Base-by-base conservation (phyloP, 1,139 yeast genomes). In the Sugiyamaella castrensis region DNA sequence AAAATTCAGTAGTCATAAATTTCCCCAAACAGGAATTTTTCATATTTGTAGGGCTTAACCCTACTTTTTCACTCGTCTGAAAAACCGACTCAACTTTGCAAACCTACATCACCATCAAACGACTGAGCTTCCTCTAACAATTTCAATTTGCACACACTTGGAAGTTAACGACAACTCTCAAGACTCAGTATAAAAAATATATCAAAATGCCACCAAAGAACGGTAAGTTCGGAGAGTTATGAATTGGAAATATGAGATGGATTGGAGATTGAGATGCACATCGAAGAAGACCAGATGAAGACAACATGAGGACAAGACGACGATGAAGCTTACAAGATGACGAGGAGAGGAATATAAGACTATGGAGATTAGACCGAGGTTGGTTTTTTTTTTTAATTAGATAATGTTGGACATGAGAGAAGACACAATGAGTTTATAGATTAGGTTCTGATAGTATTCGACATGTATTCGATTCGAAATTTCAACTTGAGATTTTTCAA, bases 141-240 rank as follows among this genome's bases (percentile, higher is more conserved):
- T 19, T 19, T 19, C 24, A 19, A 19, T 19, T 19, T 19, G 24
- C 24, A 19, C 24, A 31, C 12, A 31, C 15, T 13, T 31, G 34
- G 12, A 4, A 31, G 13, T 31, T 31, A n/a, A 4, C 45, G 45
- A 11, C 27, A 41, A 33, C 15, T 11, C 19, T 15, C 11, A 30
- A 26, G n/a, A 42, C 42, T n/a, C n/a, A 19, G 24, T 19, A 19
- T 5, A 19, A 19, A 19, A 46, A 15, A 47, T 27, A 37, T n/a
- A 43, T 15, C 40, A 53, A 37, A 47, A 52, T 51, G 56, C 48
- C 55, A 37, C 55, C 56, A 38, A 52, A 53, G 56, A 53, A 44
- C 53, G 56, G 56, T 51, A 53, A 50, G 53, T 48, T 19, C 4
- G 16, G 13, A 52, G 15, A 7, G 31, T 30, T 8, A 2, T 38